These are phyloP conservation scores for Phaeotremella skinneri DNA, from an alignment of 768 basidiomycete genomes.

Conservation along the genomic window DNA sequence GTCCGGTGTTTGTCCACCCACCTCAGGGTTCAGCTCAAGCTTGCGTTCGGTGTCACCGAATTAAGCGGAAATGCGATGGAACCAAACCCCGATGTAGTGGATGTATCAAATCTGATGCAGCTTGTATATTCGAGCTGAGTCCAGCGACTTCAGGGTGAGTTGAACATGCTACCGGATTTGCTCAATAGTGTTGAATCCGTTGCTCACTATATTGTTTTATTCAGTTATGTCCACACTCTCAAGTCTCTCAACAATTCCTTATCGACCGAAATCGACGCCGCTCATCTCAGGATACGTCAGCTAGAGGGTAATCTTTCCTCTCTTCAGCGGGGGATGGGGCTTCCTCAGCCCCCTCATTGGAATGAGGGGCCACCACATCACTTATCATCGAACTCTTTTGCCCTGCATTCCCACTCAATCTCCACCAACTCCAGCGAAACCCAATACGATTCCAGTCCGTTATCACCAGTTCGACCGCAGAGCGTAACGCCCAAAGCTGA, in stretches of 20 bases:
- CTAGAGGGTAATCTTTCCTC: constrained; percentile 24
- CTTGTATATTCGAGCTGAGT: constrained; percentile 36
- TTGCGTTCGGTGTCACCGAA: constrained; percentile 42
- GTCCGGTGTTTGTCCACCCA: constrained; percentile 41
- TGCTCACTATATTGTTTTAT: background rate
- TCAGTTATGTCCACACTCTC: constrained; percentile 26
- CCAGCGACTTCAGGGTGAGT: constrained; percentile 37
- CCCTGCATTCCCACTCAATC: constrained; percentile 8
- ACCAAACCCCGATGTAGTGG: constrained; percentile 34
- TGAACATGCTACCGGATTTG: background rate
- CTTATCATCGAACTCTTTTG: background rate
- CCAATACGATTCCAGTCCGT: no score
- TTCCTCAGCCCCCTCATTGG: background rate
- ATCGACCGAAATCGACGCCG: constrained; percentile 25
- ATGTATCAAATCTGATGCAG: constrained; percentile 34
- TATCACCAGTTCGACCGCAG: no score
- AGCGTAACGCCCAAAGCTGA: no score
- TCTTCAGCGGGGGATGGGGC: background rate
- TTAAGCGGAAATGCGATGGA: constrained; percentile 45
- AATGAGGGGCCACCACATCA: background rate
- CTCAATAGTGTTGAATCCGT: background rate
- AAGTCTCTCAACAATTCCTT: constrained; percentile 24
- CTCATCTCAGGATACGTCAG: constrained; percentile 30
- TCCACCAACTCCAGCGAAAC: background rate
- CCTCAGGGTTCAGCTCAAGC: constrained; percentile 37